Evolutionary conservation across 2,329 filamentous ascomycete genomes (phyloP).

Genomic region (Immersiporthe knoxdaviesiana): DNA sequence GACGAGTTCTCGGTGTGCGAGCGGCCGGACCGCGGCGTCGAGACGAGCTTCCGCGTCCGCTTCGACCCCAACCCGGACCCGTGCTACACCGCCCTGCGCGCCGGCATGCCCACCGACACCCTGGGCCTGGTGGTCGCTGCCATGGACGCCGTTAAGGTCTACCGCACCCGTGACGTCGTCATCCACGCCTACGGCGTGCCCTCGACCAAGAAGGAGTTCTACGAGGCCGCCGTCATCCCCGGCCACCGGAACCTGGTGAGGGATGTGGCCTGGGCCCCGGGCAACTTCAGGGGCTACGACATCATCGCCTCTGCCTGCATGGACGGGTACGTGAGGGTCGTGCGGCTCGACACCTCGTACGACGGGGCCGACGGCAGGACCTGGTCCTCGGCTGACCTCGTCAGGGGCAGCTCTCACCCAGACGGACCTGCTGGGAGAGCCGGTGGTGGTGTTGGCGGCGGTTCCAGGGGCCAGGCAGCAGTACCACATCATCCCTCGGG

Average conservation of each 20-base stretch:
- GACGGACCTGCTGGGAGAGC: slow-evolving; percentile 24
- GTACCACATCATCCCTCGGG: slow-evolving; percentile 47
- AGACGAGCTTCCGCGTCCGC: slow-evolving; percentile 81
- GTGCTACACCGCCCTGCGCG: slow-evolving; percentile 74
- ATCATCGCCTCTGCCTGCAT: slow-evolving; percentile 90
- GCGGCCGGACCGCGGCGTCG: slow-evolving; percentile 76
- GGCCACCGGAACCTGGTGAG: slow-evolving; percentile 78
- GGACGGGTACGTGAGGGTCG: slow-evolving; percentile 89
- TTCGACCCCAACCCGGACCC: slow-evolving; percentile 89
- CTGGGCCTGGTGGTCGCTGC: slow-evolving; percentile 83
- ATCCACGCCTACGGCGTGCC: slow-evolving; percentile 55
- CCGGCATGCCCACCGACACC: slow-evolving; percentile 79
- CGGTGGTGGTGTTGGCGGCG: slow-evolving; percentile 25
- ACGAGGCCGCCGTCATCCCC: slow-evolving; percentile 76
- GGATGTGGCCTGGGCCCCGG: slow-evolving; percentile 90
- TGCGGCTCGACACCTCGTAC: slow-evolving; percentile 70
- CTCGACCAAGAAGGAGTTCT: slow-evolving; percentile 75
- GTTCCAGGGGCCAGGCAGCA: slow-evolving; percentile 33
- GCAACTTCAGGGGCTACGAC: slow-evolving; percentile 88
- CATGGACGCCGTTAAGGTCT: slow-evolving; percentile 82
- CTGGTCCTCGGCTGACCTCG: slow-evolving; percentile 53
- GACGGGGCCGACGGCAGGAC: slow-evolving; percentile 51
- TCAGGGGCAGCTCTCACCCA: slow-evolving; percentile 39
- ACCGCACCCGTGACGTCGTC: slow-evolving; percentile 69
- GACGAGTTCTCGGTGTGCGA: slow-evolving; percentile 77